A percentile compares a stretch with the other conserved stretches of the same genome.
Evolutionary conservation across 305 asterid species (phyloP).

Genomic region (Salvia sclarea): DNA sequence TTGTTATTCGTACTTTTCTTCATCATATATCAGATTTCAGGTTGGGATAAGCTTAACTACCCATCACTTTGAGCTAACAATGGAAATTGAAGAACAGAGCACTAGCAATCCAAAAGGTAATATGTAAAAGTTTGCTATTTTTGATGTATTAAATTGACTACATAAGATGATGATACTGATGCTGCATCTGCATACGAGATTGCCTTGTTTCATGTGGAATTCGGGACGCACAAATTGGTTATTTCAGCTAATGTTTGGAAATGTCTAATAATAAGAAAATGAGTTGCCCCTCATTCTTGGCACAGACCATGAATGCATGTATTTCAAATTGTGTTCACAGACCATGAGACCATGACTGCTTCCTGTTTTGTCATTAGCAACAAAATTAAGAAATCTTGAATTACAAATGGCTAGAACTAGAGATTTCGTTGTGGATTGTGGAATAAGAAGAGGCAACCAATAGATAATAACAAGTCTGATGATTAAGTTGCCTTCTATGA

Average conservation of each 20-base stretch:
- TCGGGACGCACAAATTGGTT: not conserved
- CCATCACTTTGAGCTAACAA: not conserved
- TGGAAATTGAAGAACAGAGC: not conserved
- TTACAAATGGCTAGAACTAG: not conserved
- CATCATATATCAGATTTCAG: not conserved
- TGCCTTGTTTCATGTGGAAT: not conserved
- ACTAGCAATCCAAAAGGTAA: not conserved
- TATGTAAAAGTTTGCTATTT: not conserved
- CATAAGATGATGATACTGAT: too few species aligned
- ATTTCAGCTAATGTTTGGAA: not conserved
- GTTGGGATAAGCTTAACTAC: not conserved
- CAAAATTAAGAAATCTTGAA: not conserved
- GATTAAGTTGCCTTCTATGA: constrained; percentile 64
- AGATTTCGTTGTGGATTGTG: not conserved
- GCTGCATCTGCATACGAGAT: not conserved
- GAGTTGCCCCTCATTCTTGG: not conserved
- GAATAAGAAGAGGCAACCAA: not conserved
- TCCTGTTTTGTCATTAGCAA: not conserved
- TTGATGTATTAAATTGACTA: not conserved
- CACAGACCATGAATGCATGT: not conserved
- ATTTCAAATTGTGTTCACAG: not conserved
- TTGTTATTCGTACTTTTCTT: not conserved
- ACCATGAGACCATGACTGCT: not conserved
- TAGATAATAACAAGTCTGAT: not conserved
- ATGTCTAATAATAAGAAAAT: not conserved